These are phyloP conservation scores for Tephrocybe rancida DNA, from an alignment of 768 basidiomycete genomes.

Conservation along the genomic window DNA sequence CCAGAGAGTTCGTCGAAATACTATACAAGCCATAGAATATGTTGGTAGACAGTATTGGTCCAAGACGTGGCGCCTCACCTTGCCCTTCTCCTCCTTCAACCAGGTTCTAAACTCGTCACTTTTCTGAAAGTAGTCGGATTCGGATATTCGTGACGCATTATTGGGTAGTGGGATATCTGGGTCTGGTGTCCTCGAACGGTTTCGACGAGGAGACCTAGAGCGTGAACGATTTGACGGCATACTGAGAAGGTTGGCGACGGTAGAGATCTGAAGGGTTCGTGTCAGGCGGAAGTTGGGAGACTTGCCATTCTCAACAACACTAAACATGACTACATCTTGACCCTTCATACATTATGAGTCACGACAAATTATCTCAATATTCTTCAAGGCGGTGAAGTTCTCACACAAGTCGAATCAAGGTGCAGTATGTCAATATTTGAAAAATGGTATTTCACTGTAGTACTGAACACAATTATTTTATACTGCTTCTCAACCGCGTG, in stretches of 20 bases:
- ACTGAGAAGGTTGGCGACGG: not conserved
- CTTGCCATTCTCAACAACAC: not conserved
- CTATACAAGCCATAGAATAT: conserved; percentile 46
- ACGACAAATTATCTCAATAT: no score
- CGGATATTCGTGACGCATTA: conserved; percentile 64
- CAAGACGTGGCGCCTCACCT: conserved; percentile 31
- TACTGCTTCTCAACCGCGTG: conserved; percentile 26
- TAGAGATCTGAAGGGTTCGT: not conserved
- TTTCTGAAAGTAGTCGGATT: conserved; percentile 89
- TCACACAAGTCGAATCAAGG: no score
- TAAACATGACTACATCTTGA: no score
- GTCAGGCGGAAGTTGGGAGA: not conserved
- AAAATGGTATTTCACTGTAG: no score
- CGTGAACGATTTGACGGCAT: conserved; percentile 42
- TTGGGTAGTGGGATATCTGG: conserved; percentile 52
- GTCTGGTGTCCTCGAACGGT: conserved; percentile 32
- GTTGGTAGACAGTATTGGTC: conserved; percentile 2
- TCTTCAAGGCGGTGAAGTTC: no score
- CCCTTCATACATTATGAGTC: no score
- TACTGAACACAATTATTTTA: no score
- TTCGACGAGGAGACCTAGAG: conserved; percentile 32
- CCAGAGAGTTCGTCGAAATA: conserved; percentile 87
- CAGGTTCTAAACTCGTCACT: conserved; percentile 85
- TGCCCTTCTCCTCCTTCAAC: conserved; percentile 70
- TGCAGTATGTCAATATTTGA: no score